Conservation (phyloP, 108 stramenopile species). For the Pseudonitzschia pungens region DNA sequence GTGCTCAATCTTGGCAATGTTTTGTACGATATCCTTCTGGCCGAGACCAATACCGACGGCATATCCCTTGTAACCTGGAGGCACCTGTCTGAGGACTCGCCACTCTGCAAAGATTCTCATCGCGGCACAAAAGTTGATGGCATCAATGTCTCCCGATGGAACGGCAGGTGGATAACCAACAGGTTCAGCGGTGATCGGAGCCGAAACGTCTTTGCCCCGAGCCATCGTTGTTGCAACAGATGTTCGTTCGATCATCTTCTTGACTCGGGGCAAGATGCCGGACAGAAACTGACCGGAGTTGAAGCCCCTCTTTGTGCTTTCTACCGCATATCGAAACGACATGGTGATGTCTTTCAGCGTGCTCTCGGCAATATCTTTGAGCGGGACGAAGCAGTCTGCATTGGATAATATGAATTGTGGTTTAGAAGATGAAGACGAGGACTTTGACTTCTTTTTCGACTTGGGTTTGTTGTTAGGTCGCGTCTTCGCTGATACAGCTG, state of each 20-base stretch:
- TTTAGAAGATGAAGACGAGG: neutral
- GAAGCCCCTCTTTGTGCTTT: conserved; percentile 34
- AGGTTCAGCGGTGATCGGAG: conserved; percentile 13
- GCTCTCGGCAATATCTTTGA: conserved; percentile 47
- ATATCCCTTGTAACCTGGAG: conserved; percentile 71
- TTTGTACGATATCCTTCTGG: conserved; percentile 73
- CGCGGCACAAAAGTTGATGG: conserved; percentile 61
- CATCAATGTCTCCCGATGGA: conserved; percentile 50
- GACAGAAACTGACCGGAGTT: conserved; percentile 32
- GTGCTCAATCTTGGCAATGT: conserved; percentile 70
- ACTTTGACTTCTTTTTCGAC: conserved; percentile 4
- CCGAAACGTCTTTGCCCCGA: conserved; percentile 41
- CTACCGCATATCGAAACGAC: conserved; percentile 49
- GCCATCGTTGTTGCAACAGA: conserved; percentile 34
- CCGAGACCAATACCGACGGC: conserved; percentile 74
- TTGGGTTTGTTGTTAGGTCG: conserved; percentile 4
- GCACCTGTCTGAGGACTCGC: conserved; percentile 73
- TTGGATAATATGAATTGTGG: conserved; percentile 29
- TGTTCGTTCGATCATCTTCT: conserved; percentile 34
- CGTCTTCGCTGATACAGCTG: conserved; percentile 17
- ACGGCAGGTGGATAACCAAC: neutral
- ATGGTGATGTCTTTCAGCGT: conserved; percentile 50
- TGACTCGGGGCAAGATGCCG: conserved; percentile 29
- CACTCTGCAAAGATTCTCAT: conserved; percentile 77
- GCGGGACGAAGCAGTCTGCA: conserved; percentile 48